Evolutionary conservation across 2,329 filamentous ascomycete genomes (phyloP).

Genomic region (Blumeriella jaapii): DNA sequence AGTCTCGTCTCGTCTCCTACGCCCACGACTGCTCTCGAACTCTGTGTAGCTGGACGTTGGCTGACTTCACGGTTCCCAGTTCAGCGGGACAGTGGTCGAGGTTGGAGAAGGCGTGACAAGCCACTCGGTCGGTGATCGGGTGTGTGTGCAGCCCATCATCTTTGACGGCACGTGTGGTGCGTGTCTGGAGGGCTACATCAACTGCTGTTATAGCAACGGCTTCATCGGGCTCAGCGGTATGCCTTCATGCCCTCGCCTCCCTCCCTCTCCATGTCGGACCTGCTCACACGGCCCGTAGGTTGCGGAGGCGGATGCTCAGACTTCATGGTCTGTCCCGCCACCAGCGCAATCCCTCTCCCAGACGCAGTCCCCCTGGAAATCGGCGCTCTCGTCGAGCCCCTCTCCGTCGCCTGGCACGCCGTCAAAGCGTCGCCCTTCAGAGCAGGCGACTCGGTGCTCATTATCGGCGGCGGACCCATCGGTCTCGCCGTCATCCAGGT

Average conservation of each 20-base stretch:
- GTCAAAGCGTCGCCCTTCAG: conserved; percentile 39
- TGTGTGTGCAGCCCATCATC: conserved; percentile 38
- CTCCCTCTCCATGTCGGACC: background rate
- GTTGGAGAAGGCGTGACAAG: conserved; percentile 43
- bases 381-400: conserved; percentile 40
- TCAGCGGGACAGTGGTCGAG: conserved; percentile 62
- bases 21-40: no score
- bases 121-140: conserved; percentile 37
- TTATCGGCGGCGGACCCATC: conserved; percentile 42
- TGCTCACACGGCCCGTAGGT: conserved; percentile 1
- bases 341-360: conserved; percentile 28
- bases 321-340: conserved; percentile 32
- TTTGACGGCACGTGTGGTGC: conserved; percentile 35
- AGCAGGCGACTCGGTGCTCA: conserved; percentile 33
- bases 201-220: conserved; percentile 5
- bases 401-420: conserved; percentile 44
- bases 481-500: conserved; percentile 38
- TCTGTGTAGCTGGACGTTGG: no score
- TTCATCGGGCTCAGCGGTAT: conserved; percentile 19
- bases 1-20: no score
- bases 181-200: conserved; percentile 36
- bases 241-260: background rate
- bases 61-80: no score
- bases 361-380: conserved; percentile 38
- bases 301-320: conserved; percentile 31